phyloP scores from a whole-genome alignment of 1,284 basidiomycete genomes.

The Cystobasidium sp. region DNA sequence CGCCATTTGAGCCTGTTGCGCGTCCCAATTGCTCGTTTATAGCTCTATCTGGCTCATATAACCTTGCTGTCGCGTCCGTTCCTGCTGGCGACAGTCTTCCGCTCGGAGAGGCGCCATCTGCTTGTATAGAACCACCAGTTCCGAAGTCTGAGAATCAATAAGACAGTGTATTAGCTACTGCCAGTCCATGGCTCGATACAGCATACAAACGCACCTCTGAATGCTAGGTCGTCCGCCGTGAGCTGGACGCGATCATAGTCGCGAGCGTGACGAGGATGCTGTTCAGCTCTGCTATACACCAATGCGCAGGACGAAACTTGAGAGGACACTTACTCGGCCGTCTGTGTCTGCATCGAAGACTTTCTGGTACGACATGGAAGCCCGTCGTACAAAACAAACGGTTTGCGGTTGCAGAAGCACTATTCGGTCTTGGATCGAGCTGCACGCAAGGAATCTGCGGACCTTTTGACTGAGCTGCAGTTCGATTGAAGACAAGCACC shows the following conservation, averaged over 20 bases:
- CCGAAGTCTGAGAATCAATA: constrained; percentile 30
- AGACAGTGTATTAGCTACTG: neutral
- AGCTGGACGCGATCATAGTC: constrained; percentile 10
- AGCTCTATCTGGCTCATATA: constrained; percentile 36
- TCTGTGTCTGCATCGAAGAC: constrained; percentile 37
- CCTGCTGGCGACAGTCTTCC: constrained; percentile 35
- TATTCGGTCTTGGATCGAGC: no score
- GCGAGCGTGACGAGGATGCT: neutral
- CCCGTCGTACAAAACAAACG: neutral
- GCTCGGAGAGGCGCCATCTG: constrained; percentile 14
- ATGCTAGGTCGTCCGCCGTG: constrained; percentile 32
- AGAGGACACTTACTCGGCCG: constrained; percentile 20
- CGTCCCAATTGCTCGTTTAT: constrained; percentile 36
- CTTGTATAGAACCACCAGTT: constrained; percentile 33
- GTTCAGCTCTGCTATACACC: neutral
- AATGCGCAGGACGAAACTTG: neutral
- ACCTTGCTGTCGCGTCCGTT: constrained; percentile 32
- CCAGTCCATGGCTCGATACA: neutral
- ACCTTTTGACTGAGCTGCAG: no score
- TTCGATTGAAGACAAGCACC: no score
- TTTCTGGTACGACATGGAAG: constrained; percentile 25
- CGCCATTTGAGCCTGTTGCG: constrained; percentile 15
- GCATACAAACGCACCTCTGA: constrained; percentile 16
- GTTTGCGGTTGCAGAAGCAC: neutral
- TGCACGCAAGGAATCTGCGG: no score